Conservation (phyloP, 306 rosid species). For the Acacia acuminata region DNA sequence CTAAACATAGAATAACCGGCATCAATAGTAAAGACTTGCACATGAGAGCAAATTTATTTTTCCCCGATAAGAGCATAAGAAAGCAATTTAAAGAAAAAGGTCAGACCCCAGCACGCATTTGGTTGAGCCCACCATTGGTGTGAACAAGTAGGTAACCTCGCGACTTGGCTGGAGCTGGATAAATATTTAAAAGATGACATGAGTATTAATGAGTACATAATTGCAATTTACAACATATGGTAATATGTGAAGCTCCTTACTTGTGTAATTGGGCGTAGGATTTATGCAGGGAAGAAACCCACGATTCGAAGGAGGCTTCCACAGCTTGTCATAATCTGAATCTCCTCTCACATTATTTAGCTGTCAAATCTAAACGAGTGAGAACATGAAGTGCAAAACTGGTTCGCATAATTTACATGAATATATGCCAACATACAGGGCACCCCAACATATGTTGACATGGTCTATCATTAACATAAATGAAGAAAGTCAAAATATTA, state of each 20-base stretch:
- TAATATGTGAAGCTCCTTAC: slow-evolving; percentile 47
- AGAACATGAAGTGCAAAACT: slow-evolving; percentile 52
- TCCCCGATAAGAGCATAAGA: neutral
- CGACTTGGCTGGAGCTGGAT: slow-evolving; percentile 64
- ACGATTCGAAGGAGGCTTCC: slow-evolving; percentile 78
- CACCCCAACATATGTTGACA: neutral
- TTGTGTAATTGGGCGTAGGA: slow-evolving; percentile 64
- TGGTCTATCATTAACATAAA: neutral
- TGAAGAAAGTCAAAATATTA: neutral
- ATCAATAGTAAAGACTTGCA: slow-evolving; percentile 3
- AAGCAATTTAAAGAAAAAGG: slow-evolving; percentile 17
- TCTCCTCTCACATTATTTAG: slow-evolving; percentile 43
- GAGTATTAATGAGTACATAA: slow-evolving; percentile 17
- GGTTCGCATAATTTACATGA: slow-evolving; percentile 27
- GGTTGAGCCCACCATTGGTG: slow-evolving; percentile 96
- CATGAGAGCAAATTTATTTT: slow-evolving; percentile 1
- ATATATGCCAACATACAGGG: neutral
- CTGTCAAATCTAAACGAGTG: slow-evolving; percentile 61
- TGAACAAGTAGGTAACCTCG: slow-evolving; percentile 86
- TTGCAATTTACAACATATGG: slow-evolving; percentile 9
- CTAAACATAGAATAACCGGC: slow-evolving; percentile 4
- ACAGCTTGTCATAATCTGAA: slow-evolving; percentile 67
- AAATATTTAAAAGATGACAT: slow-evolving; percentile 26
- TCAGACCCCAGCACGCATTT: slow-evolving; percentile 96
- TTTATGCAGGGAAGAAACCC: slow-evolving; percentile 71